Conservation (phyloP, 202 grass and related monocot genomes). For the Thinopyrum obtusiflorum region DNA sequence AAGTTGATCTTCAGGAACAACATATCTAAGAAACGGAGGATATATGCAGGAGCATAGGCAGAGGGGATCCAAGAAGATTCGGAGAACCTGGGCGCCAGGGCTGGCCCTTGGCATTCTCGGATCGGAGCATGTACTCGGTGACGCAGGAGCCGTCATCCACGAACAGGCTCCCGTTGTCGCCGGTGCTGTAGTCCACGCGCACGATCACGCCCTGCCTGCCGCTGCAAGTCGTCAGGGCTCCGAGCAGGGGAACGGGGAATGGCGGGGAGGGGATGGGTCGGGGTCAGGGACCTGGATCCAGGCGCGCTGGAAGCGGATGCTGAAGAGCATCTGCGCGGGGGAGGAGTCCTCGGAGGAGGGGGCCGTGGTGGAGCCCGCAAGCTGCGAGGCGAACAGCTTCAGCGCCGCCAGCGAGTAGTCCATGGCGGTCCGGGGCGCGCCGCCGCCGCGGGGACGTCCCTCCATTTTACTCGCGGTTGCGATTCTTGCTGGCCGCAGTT, state of each 20-base stretch:
- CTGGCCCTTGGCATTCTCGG: too few relatives aligned
- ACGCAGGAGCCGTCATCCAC: conserved; percentile 57
- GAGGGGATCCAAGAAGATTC: too few relatives aligned
- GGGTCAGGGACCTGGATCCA: conserved; percentile 68
- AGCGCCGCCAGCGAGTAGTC: conserved; percentile 77
- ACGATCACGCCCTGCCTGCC: conserved; percentile 68
- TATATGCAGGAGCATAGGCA: too few relatives aligned
- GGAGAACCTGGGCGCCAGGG: too few relatives aligned
- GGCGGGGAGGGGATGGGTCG: background rate
- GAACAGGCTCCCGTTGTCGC: conserved; percentile 29
- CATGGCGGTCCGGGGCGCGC: conserved; percentile 39
- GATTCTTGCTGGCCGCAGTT: too few relatives aligned
- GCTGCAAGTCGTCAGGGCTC: conserved; percentile 19
- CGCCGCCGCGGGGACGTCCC: background rate
- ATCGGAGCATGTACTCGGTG: too few relatives aligned
- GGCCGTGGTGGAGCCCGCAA: conserved; percentile 28
- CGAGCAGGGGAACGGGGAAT: background rate
- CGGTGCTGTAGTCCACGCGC: conserved; percentile 22
- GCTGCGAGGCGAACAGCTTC: conserved; percentile 68
- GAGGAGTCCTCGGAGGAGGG: conserved; percentile 26
- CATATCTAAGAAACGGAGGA: too few relatives aligned
- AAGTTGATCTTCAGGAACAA: too few relatives aligned
- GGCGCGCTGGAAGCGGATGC: conserved; percentile 81
- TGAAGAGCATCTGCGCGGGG: conserved; percentile 51
- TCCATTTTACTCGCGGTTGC: too few relatives aligned